Conservation (phyloP, 352 stramenopile genomes). For the Elongisporangium anandrum region DNA sequence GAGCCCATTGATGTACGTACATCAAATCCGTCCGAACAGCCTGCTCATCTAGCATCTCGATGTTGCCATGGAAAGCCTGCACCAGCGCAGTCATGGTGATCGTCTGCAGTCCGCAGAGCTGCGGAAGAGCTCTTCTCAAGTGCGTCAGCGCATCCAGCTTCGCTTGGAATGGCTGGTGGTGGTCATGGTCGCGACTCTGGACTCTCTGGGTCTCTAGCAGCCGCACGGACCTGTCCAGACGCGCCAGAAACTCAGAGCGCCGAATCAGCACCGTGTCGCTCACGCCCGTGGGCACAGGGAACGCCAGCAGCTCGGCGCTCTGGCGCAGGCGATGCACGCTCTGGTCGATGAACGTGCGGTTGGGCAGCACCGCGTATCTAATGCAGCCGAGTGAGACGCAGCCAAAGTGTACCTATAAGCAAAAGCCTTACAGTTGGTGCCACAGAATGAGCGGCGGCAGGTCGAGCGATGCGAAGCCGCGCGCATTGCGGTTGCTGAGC, state of each 20-base stretch:
- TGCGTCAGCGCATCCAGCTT: conserved; percentile 35
- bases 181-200: conserved; percentile 6
- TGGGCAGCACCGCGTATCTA: conserved; percentile 56
- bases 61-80: neutral
- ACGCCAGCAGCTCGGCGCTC: conserved; percentile 36
- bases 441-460: conserved; percentile 41
- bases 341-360: conserved; percentile 59
- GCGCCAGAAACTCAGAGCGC: conserved; percentile 20
- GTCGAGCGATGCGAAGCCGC: conserved; percentile 24
- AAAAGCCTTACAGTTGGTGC: conserved; percentile 47
- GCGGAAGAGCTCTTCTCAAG: conserved; percentile 24
- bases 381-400: neutral
- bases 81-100: conserved; percentile 25
- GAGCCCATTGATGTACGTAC: conserved; percentile 20
- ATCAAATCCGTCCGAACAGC: conserved; percentile 21
- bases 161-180: conserved; percentile 10
- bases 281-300: conserved; percentile 37
- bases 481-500: conserved; percentile 31
- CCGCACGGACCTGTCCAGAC: conserved; percentile 32
- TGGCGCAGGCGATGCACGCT: conserved; percentile 44
- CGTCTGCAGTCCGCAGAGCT: conserved; percentile 24
- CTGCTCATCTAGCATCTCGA: conserved; percentile 3
- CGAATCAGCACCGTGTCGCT: conserved; percentile 35
- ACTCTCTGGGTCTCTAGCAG: conserved; percentile 19
- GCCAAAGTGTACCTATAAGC: neutral